A percentile compares a stretch with the other conserved stretches of the same genome.
Evolutionary conservation across 768 basidiomycete genomes (phyloP).

Genomic region (Phlegmacium glaucopus): DNA sequence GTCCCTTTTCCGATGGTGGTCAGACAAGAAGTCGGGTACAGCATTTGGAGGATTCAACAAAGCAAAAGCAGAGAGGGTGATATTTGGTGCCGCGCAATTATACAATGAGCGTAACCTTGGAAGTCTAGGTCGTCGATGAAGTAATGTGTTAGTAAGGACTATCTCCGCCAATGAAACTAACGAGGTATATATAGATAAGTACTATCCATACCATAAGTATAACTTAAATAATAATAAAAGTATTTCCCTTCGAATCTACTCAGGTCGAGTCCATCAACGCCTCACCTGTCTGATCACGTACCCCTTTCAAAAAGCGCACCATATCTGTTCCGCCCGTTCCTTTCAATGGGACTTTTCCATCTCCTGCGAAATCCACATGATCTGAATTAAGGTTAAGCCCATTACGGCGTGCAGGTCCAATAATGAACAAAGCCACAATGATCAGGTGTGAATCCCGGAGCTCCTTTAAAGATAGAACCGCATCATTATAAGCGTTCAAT

Average conservation of each 20-base stretch:
- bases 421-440: conserved; percentile 71
- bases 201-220: too few relatives aligned
- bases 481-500: conserved; percentile 57
- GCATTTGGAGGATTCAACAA: conserved; percentile 43
- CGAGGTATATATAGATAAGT: too few relatives aligned
- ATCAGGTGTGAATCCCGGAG: conserved; percentile 78
- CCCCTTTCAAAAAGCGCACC: conserved; percentile 73
- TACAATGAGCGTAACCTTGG: conserved; percentile 64
- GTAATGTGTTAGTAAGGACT: too few relatives aligned
- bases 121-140: conserved; percentile 11
- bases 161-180: too few relatives aligned
- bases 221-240: too few relatives aligned
- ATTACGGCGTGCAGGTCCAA: conserved; percentile 56
- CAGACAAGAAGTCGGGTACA: conserved; percentile 38
- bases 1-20: conserved; percentile 79
- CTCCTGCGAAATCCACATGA: conserved; percentile 13
- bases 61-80: conserved; percentile 72
- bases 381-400: conserved; percentile 11
- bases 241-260: neutral
- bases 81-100: conserved; percentile 72
- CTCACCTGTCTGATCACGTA: too few relatives aligned
- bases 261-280: neutral
- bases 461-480: conserved; percentile 61
- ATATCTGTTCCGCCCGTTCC: conserved; percentile 82
- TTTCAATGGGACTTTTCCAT: conserved; percentile 33